Conservation (phyloP, 2,329 filamentous ascomycete species). For the Cyclaneusma minus region DNA sequence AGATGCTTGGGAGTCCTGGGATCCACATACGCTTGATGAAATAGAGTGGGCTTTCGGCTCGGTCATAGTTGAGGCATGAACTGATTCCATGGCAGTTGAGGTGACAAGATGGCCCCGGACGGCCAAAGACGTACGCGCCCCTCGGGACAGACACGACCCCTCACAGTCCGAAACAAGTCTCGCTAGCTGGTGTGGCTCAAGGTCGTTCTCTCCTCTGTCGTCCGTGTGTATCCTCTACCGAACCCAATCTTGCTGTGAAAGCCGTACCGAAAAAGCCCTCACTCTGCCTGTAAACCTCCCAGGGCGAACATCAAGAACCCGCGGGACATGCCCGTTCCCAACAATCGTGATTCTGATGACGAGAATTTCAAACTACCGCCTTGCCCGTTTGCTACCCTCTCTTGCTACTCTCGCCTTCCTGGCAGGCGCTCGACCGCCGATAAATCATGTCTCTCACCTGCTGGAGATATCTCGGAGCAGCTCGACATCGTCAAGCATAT, state of each 20-base stretch:
- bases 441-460: no score
- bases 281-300: constrained; percentile 73
- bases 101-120: constrained; percentile 63
- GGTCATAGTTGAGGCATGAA: constrained; percentile 58
- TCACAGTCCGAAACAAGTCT: constrained; percentile 62
- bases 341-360: no score
- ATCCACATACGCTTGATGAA: constrained; percentile 47
- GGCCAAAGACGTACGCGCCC: no score
- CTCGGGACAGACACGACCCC: no score
- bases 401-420: no score
- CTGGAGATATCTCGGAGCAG: no score
- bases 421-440: no score
- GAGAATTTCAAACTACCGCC: no score
- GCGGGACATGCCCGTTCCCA: no score
- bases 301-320: constrained; percentile 46
- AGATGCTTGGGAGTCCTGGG: constrained; percentile 52
- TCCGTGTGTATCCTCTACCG: constrained; percentile 34
- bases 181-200: constrained; percentile 58
- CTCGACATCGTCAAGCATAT: no score
- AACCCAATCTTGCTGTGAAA: constrained; percentile 53
- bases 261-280: constrained; percentile 96
- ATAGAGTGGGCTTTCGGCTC: constrained; percentile 67
- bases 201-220: constrained; percentile 42
- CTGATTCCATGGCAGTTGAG: constrained; percentile 82
- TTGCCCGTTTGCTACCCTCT: no score